Percentiles rank a stretch among this genome's conserved stretches.
These are phyloP conservation scores for Fagus sylvatica DNA, from an alignment of 306 rosid species.

Conservation along the genomic window DNA sequence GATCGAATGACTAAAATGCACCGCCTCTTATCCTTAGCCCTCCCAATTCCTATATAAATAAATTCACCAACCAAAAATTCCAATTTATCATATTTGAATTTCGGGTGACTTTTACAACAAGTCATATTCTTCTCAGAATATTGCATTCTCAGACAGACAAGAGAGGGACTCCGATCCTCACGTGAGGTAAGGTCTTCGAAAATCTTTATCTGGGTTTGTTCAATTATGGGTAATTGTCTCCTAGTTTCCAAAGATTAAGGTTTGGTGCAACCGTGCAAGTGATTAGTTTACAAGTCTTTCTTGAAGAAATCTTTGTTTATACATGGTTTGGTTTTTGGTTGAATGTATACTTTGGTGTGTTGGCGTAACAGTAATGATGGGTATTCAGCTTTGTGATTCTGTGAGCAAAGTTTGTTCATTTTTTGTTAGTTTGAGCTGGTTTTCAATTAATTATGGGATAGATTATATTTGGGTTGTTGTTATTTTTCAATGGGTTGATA, in stretches of 20 bases:
- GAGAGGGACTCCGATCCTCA: neutral
- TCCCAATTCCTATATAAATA: neutral
- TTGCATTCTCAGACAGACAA: constrained; percentile 2
- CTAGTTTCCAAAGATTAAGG: constrained; percentile 3
- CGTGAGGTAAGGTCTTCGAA: constrained; percentile 19
- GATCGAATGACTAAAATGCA: neutral
- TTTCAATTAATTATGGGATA: constrained; percentile 5
- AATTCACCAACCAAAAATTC: neutral
- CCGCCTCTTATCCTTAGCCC: constrained; percentile 7
- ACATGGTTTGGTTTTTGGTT: neutral
- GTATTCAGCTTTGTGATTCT: neutral
- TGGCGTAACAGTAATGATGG: neutral
- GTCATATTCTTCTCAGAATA: neutral
- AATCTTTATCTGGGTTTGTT: constrained; percentile 1
- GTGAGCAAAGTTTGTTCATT: constrained; percentile 2
- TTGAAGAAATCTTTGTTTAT: neutral
- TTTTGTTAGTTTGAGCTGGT: constrained; percentile 13
- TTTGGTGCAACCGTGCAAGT: neutral
- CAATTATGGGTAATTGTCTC: neutral
- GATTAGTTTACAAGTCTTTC: neutral
- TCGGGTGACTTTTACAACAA: neutral
- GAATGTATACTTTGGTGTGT: neutral
- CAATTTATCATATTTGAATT: neutral
- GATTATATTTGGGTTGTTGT: neutral
- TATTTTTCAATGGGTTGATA: neutral